Base-by-base conservation (phyloP, 73 alveolate species). In the Symbiodinium pilosum region DNA sequence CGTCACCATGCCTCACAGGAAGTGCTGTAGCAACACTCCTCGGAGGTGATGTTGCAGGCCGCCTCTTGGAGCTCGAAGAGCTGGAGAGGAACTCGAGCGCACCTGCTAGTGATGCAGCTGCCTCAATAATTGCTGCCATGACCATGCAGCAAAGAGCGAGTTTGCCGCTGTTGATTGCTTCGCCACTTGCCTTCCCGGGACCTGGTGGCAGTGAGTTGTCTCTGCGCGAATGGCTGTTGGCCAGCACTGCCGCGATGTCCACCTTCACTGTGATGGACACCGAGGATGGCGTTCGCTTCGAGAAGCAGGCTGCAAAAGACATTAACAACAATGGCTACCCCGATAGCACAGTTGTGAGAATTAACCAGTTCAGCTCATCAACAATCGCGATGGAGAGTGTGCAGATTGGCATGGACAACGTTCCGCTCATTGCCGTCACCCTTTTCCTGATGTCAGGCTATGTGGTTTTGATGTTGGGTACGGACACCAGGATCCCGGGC, bases 351-450 rank as follows among this genome's bases (percentile, higher is more conserved):
- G 44, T 73, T 12, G 85, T 73, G 85, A 73, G 85, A 32, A 73
- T 73, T 36, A 73, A 73, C 51, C 85, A 73, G 85, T 73, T 73
- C 85, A 73, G 85, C 85, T 73, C 85, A 12, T 73, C 85, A 30
- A 73, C 85, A 43, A 73, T 73, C 24, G 85, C 85, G 12, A 73
- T 73, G 85, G 85, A 73, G 85, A 73, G 85, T 26, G 85, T 73
- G 43, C 85, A 73, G 44, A 73, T 73, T 9, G 85, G 85, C 43
- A 73, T 73, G 85, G 85, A 73, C 43, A 73, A 73, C 43, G 85
- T 73, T 34, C 85, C 85, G 30, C 85, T 73, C 47, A 73, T 73
- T 7, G 85, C 44, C n/a, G 32, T 73, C 85, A 73, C 85, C 43
- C 85, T 73, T 7, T 4, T 30, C 43, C 85, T 73, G 44, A 73